These are phyloP conservation scores for Candida yuanshanica DNA, from an alignment of 805 yeast genomes.

Conservation along the genomic window DNA sequence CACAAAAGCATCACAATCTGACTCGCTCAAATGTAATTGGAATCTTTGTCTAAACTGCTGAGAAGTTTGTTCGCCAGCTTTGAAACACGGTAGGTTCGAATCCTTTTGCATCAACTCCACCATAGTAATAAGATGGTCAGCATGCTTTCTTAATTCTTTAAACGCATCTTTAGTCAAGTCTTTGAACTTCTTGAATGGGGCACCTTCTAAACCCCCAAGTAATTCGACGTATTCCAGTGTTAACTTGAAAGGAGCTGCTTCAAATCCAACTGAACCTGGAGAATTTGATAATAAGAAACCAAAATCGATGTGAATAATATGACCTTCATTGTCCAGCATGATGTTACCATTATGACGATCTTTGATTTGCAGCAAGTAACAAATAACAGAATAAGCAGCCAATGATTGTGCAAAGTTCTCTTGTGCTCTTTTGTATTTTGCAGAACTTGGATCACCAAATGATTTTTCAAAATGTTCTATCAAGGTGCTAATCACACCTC, in stretches of 20 bases:
- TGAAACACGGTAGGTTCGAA: conserved; percentile 86
- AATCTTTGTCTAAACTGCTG: conserved; percentile 74
- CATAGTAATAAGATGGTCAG: conserved; percentile 70
- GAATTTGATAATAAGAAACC: conserved; percentile 90
- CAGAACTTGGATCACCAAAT: conserved; percentile 59
- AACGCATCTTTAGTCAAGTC: conserved; percentile 67
- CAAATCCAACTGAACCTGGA: conserved; percentile 96
- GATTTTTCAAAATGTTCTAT: conserved; percentile 73
- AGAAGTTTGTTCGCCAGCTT: conserved; percentile 79
- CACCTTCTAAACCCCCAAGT: conserved; percentile 72
- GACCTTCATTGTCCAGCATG: conserved; percentile 95
- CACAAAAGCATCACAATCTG: conserved; percentile 70
- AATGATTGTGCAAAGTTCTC: conserved; percentile 79
- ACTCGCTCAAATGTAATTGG: conserved; percentile 68
- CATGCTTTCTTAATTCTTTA: conserved; percentile 61
- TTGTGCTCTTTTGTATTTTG: conserved; percentile 67
- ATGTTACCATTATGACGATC: conserved; percentile 97
- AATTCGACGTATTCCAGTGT: conserved; percentile 86
- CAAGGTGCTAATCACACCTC: conserved; percentile 64
- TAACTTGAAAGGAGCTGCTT: conserved; percentile 94
- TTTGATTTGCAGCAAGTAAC: conserved; percentile 86
- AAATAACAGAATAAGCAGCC: conserved; percentile 88
- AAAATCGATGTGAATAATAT: conserved; percentile 90
- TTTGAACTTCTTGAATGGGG: conserved; percentile 54
- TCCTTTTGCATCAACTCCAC: conserved; percentile 94